Conservation (phyloP, 2,329 filamentous ascomycete genomes). For the Ophiostoma sp. region DNA sequence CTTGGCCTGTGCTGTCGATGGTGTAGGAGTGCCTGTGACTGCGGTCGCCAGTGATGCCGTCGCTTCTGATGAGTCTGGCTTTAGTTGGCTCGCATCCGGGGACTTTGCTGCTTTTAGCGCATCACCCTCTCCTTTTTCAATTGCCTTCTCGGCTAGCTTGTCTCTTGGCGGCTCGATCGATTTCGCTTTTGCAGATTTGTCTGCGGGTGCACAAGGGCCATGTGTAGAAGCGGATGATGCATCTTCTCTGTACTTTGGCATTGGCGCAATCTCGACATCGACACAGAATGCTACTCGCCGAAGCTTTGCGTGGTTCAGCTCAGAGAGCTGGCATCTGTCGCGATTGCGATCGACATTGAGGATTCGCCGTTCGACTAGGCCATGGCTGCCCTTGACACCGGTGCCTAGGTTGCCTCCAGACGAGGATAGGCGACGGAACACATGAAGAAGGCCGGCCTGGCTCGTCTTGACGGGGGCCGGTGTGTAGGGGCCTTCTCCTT, state of each 20-base stretch:
- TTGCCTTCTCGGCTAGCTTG: constrained; percentile 41
- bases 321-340: constrained; percentile 70
- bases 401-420: constrained; percentile 44
- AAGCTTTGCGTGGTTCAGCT: constrained; percentile 74
- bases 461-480: constrained; percentile 66
- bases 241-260: constrained; percentile 68
- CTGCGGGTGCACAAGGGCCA: constrained; percentile 32
- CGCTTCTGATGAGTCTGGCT: constrained; percentile 2
- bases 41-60: neutral
- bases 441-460: constrained; percentile 66
- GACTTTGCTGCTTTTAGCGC: constrained; percentile 63
- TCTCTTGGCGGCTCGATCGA: neutral
- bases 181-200: constrained; percentile 44
- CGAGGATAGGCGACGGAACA: constrained; percentile 76
- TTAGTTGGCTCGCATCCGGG: constrained; percentile 27
- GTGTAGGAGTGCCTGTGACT: neutral
- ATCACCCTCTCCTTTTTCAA: constrained; percentile 68
- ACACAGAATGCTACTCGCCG: constrained; percentile 91
- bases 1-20: neutral
- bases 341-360: constrained; percentile 80
- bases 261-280: constrained; percentile 91
- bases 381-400: constrained; percentile 49
- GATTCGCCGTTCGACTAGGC: constrained; percentile 70
- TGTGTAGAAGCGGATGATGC: constrained; percentile 40
- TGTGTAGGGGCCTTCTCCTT: constrained; percentile 62